These are phyloP conservation scores for Solanum hybrid DNA, from an alignment of 305 asterid genomes.

Conservation along the genomic window DNA sequence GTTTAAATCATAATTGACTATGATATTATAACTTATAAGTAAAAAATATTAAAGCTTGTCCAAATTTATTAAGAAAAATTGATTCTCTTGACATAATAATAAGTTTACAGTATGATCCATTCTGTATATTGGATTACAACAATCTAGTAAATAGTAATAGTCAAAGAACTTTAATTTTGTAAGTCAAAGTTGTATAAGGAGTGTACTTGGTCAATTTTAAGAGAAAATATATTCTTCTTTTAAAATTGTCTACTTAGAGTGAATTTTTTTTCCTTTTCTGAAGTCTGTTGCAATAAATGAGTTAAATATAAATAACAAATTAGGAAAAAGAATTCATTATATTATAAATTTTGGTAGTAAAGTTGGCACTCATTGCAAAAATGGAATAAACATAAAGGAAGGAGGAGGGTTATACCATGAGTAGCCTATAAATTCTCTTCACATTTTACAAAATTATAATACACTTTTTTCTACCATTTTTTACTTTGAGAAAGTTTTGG, in stretches of 20 bases:
- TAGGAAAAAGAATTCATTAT: not conserved
- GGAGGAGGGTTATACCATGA: not conserved
- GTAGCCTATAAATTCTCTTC: not conserved
- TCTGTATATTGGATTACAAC: not conserved
- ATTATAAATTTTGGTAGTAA: not conserved
- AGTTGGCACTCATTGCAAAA: not conserved
- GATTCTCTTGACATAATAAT: not conserved
- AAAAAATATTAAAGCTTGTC: not conserved
- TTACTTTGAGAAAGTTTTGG: not conserved
- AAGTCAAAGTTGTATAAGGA: not conserved
- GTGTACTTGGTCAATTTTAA: not conserved
- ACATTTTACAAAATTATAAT: not conserved
- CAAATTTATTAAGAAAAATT: not conserved
- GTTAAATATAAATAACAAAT: not conserved
- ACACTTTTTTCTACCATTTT: not conserved
- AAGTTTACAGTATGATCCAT: not conserved
- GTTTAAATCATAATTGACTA: not conserved
- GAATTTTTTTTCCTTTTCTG: not conserved
- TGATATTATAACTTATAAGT: not conserved
- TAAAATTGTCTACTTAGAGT: not conserved
- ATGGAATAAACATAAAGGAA: not conserved
- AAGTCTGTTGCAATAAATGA: not conserved
- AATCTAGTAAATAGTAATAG: not conserved
- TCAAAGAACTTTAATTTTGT: not conserved
- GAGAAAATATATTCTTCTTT: not conserved